Base-by-base conservation (phyloP, 164 flowering plant species). In the Magnolia sinica region DNA sequence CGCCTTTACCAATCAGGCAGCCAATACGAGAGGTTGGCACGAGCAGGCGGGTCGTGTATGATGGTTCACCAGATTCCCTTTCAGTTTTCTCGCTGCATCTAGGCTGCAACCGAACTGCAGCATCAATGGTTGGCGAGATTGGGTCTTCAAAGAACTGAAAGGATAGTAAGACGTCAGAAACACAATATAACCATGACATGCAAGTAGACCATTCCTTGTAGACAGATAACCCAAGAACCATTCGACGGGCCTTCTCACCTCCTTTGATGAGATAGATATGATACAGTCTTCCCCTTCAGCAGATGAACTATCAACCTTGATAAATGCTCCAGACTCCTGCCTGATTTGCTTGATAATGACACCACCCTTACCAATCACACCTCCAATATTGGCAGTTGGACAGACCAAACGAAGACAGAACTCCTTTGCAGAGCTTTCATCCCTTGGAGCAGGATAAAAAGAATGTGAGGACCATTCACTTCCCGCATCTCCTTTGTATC, bases 1-100 rank as follows among this genome's bases (percentile, higher is more conserved):
- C 99, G 68, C 97, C 97, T 89, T 92, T 96, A 27, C 99, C 99
- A 82, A 94, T 89, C 65, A 96, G 92, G 83, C 97, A 92, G 66
- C 98, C 99, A 85, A 96, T 91, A 27, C 92, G 88, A 50, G 98
- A 88, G 9, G 92, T 79, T 51, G 98, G 95, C 75, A 96, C 99
- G 71, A 96, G 95, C 55, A 96, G 77, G 52, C 98, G 91, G 16
- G 96, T 94, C 0, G 95, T 91, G 79, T 81, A 89, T 66, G 91
- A 83, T 70, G 87, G 58, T 24, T 91, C 85, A 72, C 97, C 97
- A 37, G 97, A 91, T 70, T 94, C 98, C 80, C 95, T 89, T 81
- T 94, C 98, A 74, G 82, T 79, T 84, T 79, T 84, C 76, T 96
- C 99, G 80, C 99, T 94, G 82, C 99, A 96, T 63, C 93, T 87